phyloP scores from a whole-genome alignment of 805 yeast species.

The Saccharomyces jurei region DNA sequence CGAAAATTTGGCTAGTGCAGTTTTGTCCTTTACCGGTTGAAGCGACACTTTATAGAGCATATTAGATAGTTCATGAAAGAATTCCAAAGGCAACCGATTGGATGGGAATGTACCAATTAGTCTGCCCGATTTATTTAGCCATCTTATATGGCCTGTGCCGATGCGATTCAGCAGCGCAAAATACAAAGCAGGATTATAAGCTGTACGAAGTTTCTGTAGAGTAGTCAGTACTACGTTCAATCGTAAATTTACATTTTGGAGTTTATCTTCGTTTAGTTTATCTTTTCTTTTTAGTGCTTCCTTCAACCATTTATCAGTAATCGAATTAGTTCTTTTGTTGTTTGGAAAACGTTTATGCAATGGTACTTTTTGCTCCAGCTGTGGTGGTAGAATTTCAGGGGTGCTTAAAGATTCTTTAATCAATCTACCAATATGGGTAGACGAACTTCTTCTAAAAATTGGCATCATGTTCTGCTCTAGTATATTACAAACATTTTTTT shows the following conservation, averaged over 20 bases:
- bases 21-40: constrained; percentile 1
- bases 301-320: constrained; percentile 16
- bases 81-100: constrained; percentile 16
- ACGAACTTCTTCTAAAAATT: background rate
- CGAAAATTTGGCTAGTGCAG: constrained; percentile 17
- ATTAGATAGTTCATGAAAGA: constrained; percentile 20
- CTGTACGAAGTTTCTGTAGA: constrained; percentile 17
- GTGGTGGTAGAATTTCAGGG: background rate
- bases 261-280: background rate
- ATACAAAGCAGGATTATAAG: constrained; percentile 11
- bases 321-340: constrained; percentile 1
- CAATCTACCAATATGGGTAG: background rate
- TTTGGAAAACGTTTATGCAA: background rate
- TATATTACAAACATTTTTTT: background rate
- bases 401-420: background rate
- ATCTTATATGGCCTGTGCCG: constrained; percentile 12
- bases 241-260: constrained; percentile 2
- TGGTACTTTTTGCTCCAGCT: background rate
- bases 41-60: constrained; percentile 18
- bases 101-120: constrained; percentile 1
- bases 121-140: constrained; percentile 16
- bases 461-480: background rate
- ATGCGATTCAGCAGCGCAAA: constrained; percentile 19
- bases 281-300: constrained; percentile 9
- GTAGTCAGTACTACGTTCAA: constrained; percentile 16